Evolutionary conservation across 1,139 yeast species (phyloP).

Genomic region (Candida sp.): DNA sequence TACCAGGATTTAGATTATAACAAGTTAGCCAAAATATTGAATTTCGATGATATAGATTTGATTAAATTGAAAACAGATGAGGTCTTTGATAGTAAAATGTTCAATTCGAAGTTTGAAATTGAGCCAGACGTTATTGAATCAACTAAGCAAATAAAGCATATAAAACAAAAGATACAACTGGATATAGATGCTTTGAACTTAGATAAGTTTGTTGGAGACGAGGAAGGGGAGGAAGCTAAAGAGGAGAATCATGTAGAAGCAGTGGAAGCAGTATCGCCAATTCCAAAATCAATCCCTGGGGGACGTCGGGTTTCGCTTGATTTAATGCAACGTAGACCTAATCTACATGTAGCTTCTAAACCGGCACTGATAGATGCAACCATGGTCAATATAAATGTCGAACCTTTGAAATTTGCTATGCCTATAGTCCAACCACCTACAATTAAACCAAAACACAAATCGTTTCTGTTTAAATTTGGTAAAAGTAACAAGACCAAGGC

Average conservation of each 20-base stretch:
- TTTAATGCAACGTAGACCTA: slow-evolving; percentile 19
- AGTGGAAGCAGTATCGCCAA: neutral
- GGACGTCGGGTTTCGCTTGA: slow-evolving; percentile 30
- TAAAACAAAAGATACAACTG: neutral
- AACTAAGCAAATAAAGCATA: neutral
- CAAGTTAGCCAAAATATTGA: slow-evolving; percentile 10
- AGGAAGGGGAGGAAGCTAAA: neutral
- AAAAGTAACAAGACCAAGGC: neutral
- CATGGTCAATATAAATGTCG: slow-evolving; percentile 25
- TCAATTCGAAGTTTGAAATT: neutral
- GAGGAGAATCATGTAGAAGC: neutral
- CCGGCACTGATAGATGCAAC: slow-evolving; percentile 32
- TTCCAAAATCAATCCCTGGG: neutral
- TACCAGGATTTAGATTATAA: slow-evolving; percentile 18
- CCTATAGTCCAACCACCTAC: neutral
- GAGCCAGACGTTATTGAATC: neutral
- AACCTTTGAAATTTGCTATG: neutral
- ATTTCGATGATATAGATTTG: slow-evolving; percentile 15
- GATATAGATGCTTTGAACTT: neutral
- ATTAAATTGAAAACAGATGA: slow-evolving; percentile 21
- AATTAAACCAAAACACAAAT: neutral
- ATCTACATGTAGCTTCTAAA: slow-evolving; percentile 15
- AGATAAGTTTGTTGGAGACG: neutral
- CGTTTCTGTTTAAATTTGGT: slow-evolving; percentile 1
- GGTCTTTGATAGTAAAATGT: slow-evolving; percentile 4